Conservation (phyloP, 2,329 filamentous ascomycete species). For the Ascochyta fabae region DNA sequence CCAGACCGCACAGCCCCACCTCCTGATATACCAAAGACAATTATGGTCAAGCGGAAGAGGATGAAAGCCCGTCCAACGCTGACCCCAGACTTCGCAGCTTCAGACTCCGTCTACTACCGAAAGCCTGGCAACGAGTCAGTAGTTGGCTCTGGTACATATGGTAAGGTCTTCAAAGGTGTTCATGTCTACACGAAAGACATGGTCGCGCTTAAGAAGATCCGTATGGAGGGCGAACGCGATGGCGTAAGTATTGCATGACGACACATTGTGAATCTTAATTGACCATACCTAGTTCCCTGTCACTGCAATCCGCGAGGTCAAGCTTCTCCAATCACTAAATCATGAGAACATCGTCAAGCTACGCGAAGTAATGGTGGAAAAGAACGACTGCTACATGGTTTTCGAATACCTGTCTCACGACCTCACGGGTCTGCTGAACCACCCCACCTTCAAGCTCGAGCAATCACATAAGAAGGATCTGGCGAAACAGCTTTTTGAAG, state of each 20-base stretch:
- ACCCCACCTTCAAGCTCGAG: slow-evolving; percentile 87
- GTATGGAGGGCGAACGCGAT: slow-evolving; percentile 91
- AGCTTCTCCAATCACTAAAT: slow-evolving; percentile 83
- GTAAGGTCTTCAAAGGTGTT: slow-evolving; percentile 91
- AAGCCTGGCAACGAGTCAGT: slow-evolving; percentile 98
- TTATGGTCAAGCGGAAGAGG: slow-evolving; percentile 70
- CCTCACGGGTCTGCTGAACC: slow-evolving; percentile 91
- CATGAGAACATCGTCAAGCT: slow-evolving; percentile 83
- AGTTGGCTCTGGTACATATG: slow-evolving; percentile 93
- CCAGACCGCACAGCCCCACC: slow-evolving; percentile 47
- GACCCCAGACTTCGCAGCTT: slow-evolving; percentile 73
- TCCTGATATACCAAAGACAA: slow-evolving; percentile 54
- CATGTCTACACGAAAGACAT: slow-evolving; percentile 88
- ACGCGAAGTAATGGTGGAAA: slow-evolving; percentile 96
- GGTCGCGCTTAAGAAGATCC: slow-evolving; percentile 87
- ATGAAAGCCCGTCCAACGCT: slow-evolving; percentile 75
- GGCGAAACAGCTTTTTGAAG: slow-evolving; percentile 90
- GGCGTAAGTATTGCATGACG: slow-evolving; percentile 57
- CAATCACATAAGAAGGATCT: slow-evolving; percentile 90
- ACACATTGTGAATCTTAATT: slow-evolving; percentile 20
- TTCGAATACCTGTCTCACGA: slow-evolving; percentile 98
- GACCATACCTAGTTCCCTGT: slow-evolving; percentile 70
- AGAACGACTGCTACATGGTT: slow-evolving; percentile 99
- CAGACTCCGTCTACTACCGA: slow-evolving; percentile 90
- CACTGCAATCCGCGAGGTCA: slow-evolving; percentile 89